Evolutionary conservation across 2,329 filamentous ascomycete species (phyloP).

Genomic region (Hypoxylon sp.): DNA sequence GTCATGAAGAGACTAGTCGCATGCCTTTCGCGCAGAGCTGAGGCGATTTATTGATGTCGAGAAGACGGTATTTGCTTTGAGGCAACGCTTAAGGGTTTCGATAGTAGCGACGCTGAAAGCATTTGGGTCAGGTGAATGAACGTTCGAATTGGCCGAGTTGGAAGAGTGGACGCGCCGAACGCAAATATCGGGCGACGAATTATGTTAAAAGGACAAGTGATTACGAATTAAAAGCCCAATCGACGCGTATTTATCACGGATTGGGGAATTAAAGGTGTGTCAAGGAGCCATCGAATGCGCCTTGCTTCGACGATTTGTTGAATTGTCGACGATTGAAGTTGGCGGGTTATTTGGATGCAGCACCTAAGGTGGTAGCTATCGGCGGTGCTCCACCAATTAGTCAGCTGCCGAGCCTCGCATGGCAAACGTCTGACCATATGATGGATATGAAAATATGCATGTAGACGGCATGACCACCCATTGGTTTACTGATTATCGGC

Average conservation of each 20-base stretch:
- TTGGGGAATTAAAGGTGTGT: slow-evolving; percentile 19
- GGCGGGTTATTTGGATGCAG: slow-evolving; percentile 26
- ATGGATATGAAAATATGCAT: no score
- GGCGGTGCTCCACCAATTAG: slow-evolving; percentile 24
- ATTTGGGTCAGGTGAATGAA: slow-evolving; percentile 38
- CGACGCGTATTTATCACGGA: slow-evolving; percentile 37
- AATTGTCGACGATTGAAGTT: slow-evolving; percentile 25
- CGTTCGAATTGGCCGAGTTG: slow-evolving; percentile 16
- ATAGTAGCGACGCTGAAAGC: slow-evolving; percentile 37
- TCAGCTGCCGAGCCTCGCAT: slow-evolving; percentile 14
- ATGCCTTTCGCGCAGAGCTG: slow-evolving; percentile 29
- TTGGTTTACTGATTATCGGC: not conserved
- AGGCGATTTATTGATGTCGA: slow-evolving; percentile 6
- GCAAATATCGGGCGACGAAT: slow-evolving; percentile 4
- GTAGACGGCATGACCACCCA: no score
- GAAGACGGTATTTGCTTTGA: not conserved
- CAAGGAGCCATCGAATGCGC: slow-evolving; percentile 15
- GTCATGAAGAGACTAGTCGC: slow-evolving; percentile 39
- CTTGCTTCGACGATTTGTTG: slow-evolving; percentile 29
- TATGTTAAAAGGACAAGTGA: slow-evolving; percentile 3
- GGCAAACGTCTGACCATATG: no score
- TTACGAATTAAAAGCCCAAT: slow-evolving; percentile 9
- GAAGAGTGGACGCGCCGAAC: slow-evolving; percentile 31
- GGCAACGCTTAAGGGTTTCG: slow-evolving; percentile 2
- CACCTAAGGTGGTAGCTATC: slow-evolving; percentile 5